These are phyloP conservation scores for Tremella fuciformis DNA, from an alignment of 768 basidiomycete species.

Conservation along the genomic window DNA sequence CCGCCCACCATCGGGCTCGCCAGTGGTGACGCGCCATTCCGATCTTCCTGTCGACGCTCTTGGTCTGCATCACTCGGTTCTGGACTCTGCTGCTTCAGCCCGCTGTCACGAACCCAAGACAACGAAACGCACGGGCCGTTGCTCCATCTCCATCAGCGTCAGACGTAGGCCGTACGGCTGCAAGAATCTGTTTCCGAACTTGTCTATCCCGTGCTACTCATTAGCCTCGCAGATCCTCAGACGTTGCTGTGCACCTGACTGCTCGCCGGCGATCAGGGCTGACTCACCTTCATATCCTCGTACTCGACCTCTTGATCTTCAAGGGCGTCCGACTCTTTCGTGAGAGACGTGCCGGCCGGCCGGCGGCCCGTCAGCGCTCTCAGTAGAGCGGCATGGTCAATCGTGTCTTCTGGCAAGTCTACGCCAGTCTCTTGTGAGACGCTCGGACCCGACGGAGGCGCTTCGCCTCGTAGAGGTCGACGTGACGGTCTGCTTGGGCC, in stretches of 20 bases:
- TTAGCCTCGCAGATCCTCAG: not conserved
- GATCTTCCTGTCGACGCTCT: slow-evolving; percentile 44
- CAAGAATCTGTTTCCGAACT: slow-evolving; percentile 44
- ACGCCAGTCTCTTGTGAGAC: not conserved
- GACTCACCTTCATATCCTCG: slow-evolving; percentile 43
- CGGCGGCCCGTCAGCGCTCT: slow-evolving; percentile 36
- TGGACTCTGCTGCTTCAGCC: not conserved
- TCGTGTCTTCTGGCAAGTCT: not conserved
- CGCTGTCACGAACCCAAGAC: not conserved
- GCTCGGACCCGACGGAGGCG: not conserved
- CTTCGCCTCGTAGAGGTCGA: not conserved
- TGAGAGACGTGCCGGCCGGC: slow-evolving; percentile 29
- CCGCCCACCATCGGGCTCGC: not conserved
- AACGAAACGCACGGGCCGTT: slow-evolving; percentile 29
- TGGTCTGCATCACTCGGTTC: slow-evolving; percentile 4
- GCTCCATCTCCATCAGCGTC: slow-evolving; percentile 45
- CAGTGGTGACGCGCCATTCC: slow-evolving; percentile 17
- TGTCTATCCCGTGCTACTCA: slow-evolving; percentile 32
- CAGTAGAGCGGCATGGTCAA: slow-evolving; percentile 15
- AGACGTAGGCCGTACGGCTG: slow-evolving; percentile 35
- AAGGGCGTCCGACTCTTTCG: slow-evolving; percentile 33
- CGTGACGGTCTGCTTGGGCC: slow-evolving; percentile 1
- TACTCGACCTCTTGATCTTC: slow-evolving; percentile 32
- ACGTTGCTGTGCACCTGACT: not conserved
- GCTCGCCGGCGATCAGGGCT: not conserved